Base-by-base conservation (phyloP, 345 rosid genomes). In the rapeseed (Brassica napus) region DNA sequence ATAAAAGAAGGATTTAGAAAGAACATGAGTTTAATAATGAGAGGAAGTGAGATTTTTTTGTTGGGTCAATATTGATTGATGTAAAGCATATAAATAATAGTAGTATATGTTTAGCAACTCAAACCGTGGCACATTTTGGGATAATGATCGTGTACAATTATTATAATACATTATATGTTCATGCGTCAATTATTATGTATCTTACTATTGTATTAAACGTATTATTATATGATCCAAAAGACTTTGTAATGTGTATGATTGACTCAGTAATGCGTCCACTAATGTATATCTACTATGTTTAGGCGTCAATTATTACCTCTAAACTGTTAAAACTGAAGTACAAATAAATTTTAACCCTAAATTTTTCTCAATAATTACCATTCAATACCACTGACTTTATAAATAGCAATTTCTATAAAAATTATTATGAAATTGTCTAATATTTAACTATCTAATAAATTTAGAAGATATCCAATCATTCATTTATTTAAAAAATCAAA, bases 121-220 rank as follows among this genome's bases (percentile, higher is more conserved):
- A 23, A 62, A 65, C n/a, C 58, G 44, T 28, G 44, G 15, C 67
- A 76, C 60, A 69, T 58, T 76, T 76, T 66, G 68, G 68, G 73
- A 76, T 39, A 23, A 70, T 8, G 47, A 31, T 74, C 52, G 5
- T 23, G 24, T 52, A 24, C 49, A 30, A 8, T 15, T 23, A 15
- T 28, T 55, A 23, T 54, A 24, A 21, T 63, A 32, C 24, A 31
- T 32, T 4, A 1, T 64, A 6, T 30, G 16, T 54, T 23, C 55
- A 52, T 52, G 71, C 15, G 39, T 74, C 71, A 74, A 65, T 52
- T 65, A 65, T 65, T 32, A 32, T 12, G 49, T 74, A 52, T 58
- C 30, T 21, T 21, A 58, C 31, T 1, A 26, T 65, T 64, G 34
- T 54, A 34, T 9, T 5, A 37, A 21, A 34, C 26, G 9, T 65